Conservation (phyloP, 495 filamentous ascomycete genomes). For the Echria macrotheca region DNA sequence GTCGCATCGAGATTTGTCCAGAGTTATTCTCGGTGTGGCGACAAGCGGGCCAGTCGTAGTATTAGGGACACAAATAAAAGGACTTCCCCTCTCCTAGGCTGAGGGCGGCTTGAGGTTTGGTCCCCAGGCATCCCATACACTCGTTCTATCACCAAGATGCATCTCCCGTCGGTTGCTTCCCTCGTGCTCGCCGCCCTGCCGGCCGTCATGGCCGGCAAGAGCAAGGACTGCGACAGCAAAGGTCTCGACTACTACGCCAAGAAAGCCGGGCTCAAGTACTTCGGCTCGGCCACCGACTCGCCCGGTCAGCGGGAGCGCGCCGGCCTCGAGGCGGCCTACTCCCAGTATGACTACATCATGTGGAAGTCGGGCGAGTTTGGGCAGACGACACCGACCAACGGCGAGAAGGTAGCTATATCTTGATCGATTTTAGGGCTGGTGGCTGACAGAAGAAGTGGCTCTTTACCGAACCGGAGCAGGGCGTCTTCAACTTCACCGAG, state of each 20-base stretch:
- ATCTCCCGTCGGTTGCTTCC: background rate
- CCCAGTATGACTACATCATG: slow-evolving; percentile 32
- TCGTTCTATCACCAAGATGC: slow-evolving; percentile 5
- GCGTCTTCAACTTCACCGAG: slow-evolving; percentile 44
- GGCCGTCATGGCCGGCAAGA: background rate
- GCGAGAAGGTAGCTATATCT: slow-evolving; percentile 30
- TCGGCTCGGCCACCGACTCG: slow-evolving; percentile 47
- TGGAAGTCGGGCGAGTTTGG: slow-evolving; percentile 43
- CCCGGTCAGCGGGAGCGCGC: slow-evolving; percentile 32
- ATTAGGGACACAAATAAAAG: too few relatives aligned
- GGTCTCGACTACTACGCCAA: slow-evolving; percentile 31
- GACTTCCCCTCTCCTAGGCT: too few relatives aligned
- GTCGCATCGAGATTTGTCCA: background rate
- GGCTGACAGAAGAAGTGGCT: slow-evolving; percentile 30
- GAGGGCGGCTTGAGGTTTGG: background rate
- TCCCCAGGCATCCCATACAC: background rate
- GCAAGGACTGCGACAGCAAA: background rate
- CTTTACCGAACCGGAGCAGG: slow-evolving; percentile 38
- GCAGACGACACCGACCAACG: slow-evolving; percentile 48
- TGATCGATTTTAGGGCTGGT: background rate
- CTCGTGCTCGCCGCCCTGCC: background rate
- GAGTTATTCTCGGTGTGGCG: too few relatives aligned
- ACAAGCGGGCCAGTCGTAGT: too few relatives aligned
- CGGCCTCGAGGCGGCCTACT: slow-evolving; percentile 19
- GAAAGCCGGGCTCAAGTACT: slow-evolving; percentile 40